Conservation (phyloP, 2,329 filamentous ascomycete species). For the Aspergillus nomiae region DNA sequence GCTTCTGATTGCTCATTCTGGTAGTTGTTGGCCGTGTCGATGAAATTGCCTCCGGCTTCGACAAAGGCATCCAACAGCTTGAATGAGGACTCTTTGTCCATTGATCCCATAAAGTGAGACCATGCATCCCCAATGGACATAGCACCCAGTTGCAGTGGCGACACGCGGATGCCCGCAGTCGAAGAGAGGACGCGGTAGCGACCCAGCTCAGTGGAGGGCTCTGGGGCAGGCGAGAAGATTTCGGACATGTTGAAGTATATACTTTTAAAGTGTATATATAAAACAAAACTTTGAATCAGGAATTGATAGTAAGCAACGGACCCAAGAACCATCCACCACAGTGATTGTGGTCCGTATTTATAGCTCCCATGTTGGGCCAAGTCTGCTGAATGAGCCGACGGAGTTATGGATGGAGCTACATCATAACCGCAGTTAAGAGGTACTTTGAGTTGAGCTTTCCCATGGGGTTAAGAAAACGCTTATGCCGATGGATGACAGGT, state of each 20-base stretch:
- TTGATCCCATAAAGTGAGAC: constrained; percentile 63
- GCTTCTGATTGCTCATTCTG: constrained; percentile 64
- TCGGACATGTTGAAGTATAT: constrained; percentile 25
- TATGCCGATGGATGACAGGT: neutral
- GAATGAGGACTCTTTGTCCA: constrained; percentile 64
- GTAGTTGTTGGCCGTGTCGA: constrained; percentile 72
- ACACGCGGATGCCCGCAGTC: constrained; percentile 66
- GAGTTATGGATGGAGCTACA: neutral
- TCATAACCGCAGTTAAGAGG: neutral
- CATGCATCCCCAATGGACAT: constrained; percentile 44
- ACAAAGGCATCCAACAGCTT: constrained; percentile 68
- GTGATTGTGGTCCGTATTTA: neutral
- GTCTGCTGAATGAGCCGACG: neutral
- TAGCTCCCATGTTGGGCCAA: neutral
- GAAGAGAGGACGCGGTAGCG: constrained; percentile 69
- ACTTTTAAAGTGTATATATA: neutral
- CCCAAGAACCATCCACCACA: neutral
- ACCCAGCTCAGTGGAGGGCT: constrained; percentile 62
- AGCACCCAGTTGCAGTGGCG: constrained; percentile 55
- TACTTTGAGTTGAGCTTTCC: neutral
- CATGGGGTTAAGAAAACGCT: neutral
- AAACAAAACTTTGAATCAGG: neutral
- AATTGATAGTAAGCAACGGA: neutral
- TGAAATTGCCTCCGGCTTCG: constrained; percentile 70
- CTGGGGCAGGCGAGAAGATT: constrained; percentile 45